Percentiles rank a stretch among this genome's conserved stretches.
Conservation (phyloP, 176 grass and related monocot species). For the Avena atlantica region DNA sequence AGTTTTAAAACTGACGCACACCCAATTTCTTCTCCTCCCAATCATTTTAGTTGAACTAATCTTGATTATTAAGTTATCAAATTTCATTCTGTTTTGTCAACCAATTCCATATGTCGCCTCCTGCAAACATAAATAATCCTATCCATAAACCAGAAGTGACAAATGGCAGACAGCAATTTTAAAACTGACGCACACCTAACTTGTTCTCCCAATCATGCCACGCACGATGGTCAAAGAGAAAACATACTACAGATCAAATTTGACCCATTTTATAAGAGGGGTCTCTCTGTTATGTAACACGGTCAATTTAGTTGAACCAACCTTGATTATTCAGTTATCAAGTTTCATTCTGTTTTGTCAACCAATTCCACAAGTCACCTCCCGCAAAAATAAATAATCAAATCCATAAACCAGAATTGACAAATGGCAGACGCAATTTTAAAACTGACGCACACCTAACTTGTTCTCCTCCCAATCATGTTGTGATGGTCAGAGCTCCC, state of each 20-base stretch:
- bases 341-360: not conserved
- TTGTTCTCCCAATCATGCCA: not conserved
- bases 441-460: constrained; percentile 17
- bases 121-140: not conserved
- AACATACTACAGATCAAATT: no score
- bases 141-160: constrained; percentile 27
- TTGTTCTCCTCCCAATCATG: constrained; percentile 11
- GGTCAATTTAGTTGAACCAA: constrained; percentile 12
- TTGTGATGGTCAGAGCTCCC: constrained; percentile 19
- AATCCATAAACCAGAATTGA: constrained; percentile 25
- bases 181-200: constrained; percentile 15
- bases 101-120: no score
- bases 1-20: no score
- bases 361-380: not conserved
- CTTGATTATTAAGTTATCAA: not conserved
- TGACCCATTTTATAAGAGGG: not conserved
- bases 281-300: not conserved
- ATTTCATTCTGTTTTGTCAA: not conserved
- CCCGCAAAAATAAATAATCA: not conserved
- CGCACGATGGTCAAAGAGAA: no score
- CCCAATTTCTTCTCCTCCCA: no score
- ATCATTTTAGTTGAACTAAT: constrained; percentile 1
- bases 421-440: constrained; percentile 37
- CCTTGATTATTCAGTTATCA: not conserved
- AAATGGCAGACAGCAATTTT: constrained; percentile 35